Conservation (phyloP, 2,329 filamentous ascomycete species). For the Trichocomaceae sp. region DNA sequence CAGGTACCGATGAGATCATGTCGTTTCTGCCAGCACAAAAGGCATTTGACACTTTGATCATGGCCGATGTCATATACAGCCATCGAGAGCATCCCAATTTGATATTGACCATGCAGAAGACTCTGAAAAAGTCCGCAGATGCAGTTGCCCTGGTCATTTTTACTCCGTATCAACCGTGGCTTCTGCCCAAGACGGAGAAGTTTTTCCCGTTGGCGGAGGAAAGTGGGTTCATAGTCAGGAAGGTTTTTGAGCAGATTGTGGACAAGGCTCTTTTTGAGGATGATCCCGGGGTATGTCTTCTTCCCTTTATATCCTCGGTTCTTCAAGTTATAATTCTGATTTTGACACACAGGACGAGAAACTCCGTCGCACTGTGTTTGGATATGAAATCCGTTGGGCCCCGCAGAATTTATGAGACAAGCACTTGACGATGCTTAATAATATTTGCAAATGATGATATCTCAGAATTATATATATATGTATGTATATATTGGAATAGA, state of each 20-base stretch:
- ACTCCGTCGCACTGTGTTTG: constrained; percentile 74
- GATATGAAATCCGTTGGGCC: constrained; percentile 65
- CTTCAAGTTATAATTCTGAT: background rate
- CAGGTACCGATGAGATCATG: constrained; percentile 53
- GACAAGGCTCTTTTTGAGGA: constrained; percentile 84
- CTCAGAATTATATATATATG: background rate
- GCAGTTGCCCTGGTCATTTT: constrained; percentile 81
- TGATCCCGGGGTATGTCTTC: constrained; percentile 62
- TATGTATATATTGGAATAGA: too few species aligned
- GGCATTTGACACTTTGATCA: constrained; percentile 71
- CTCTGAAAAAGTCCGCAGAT: constrained; percentile 50
- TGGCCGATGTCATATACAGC: constrained; percentile 86
- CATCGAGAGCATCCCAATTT: constrained; percentile 80
- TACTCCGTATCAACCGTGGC: constrained; percentile 88
- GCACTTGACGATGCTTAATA: background rate
- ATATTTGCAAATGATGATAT: background rate
- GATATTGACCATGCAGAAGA: constrained; percentile 62
- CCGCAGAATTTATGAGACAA: constrained; percentile 23
- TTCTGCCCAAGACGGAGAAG: constrained; percentile 72
- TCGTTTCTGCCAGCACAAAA: constrained; percentile 45
- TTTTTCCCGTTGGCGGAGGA: constrained; percentile 75
- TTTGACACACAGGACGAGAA: constrained; percentile 57
- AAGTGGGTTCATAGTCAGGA: constrained; percentile 67
- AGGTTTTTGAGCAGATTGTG: constrained; percentile 74
- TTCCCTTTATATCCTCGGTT: background rate